These are phyloP conservation scores for Trichoderma sp. DNA, from an alignment of 2,329 filamentous ascomycete species.

Conservation along the genomic window DNA sequence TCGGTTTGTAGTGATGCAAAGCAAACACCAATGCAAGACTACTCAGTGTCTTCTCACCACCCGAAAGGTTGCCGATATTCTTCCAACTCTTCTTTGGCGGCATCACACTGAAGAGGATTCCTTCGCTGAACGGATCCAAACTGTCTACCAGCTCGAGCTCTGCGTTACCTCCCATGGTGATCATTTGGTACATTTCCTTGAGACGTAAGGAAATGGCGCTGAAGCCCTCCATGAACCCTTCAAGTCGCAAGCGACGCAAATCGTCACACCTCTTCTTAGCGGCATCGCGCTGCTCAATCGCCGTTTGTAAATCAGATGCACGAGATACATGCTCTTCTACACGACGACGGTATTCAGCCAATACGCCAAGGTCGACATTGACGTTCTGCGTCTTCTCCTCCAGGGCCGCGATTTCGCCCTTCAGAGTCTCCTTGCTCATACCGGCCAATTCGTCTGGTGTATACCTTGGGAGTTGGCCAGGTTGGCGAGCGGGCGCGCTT, in stretches of 20 bases:
- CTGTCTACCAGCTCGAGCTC: slow-evolving; percentile 96
- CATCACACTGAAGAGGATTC: slow-evolving; percentile 97
- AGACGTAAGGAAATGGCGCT: slow-evolving; percentile 87
- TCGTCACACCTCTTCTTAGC: slow-evolving; percentile 94
- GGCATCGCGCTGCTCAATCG: slow-evolving; percentile 73
- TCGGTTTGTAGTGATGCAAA: slow-evolving; percentile 95
- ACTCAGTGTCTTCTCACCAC: slow-evolving; percentile 95
- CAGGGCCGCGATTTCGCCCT: slow-evolving; percentile 59
- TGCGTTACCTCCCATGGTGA: slow-evolving; percentile 98
- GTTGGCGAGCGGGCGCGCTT: slow-evolving; percentile 32
- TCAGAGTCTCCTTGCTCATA: slow-evolving; percentile 61
- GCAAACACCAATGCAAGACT: slow-evolving; percentile 96
- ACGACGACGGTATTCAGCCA: slow-evolving; percentile 82
- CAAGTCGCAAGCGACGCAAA: slow-evolving; percentile 80
- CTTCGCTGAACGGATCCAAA: slow-evolving; percentile 93
- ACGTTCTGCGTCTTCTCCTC: slow-evolving; percentile 76
- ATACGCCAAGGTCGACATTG: slow-evolving; percentile 82
- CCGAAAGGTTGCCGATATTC: slow-evolving; percentile 93
- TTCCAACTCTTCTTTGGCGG: slow-evolving; percentile 99
- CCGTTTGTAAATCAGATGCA: slow-evolving; percentile 77
- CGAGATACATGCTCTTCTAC: slow-evolving; percentile 79
- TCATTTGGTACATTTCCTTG: slow-evolving; percentile 99
- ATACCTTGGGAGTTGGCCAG: slow-evolving; percentile 70
- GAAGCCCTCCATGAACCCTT: slow-evolving; percentile 99
- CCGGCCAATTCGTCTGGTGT: slow-evolving; percentile 67